phyloP scores from a whole-genome alignment of 2,329 filamentous ascomycete species.

The Aspergillus aculeatus region DNA sequence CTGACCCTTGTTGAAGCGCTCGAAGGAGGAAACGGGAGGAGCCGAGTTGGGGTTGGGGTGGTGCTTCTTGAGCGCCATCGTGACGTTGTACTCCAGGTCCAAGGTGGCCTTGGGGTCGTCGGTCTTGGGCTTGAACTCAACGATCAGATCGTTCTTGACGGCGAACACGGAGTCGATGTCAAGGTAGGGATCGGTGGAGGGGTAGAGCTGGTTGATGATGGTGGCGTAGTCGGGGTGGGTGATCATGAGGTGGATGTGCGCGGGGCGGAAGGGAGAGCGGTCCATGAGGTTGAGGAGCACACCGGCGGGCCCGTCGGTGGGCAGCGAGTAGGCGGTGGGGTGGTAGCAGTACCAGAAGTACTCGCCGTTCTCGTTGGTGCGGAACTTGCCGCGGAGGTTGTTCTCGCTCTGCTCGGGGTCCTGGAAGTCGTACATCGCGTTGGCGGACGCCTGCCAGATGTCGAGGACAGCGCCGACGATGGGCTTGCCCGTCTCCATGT shows the following conservation, averaged over 20 bases:
- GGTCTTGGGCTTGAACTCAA: conserved; percentile 56
- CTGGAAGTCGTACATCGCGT: conserved; percentile 75
- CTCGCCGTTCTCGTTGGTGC: conserved; percentile 65
- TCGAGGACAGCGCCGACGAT: conserved; percentile 70
- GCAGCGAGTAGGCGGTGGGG: conserved; percentile 71
- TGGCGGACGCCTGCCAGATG: conserved; percentile 74
- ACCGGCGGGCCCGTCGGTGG: conserved; percentile 61
- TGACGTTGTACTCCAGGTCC: conserved; percentile 63
- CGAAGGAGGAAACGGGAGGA: conserved; percentile 39
- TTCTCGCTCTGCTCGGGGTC: conserved; percentile 70
- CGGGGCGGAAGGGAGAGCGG: conserved; percentile 60
- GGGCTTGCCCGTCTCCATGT: conserved; percentile 64
- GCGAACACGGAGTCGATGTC: conserved; percentile 61
- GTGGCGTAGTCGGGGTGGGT: conserved; percentile 57
- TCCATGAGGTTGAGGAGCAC: conserved; percentile 55
- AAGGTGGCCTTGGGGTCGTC: conserved; percentile 54
- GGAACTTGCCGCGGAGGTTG: conserved; percentile 76
- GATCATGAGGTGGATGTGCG: conserved; percentile 60
- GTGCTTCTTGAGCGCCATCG: conserved; percentile 49
- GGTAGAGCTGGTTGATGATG: conserved; percentile 59
- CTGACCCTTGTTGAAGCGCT: conserved; percentile 33
- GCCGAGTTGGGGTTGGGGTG: conserved; percentile 42
- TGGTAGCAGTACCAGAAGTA: conserved; percentile 72
- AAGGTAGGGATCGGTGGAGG: conserved; percentile 58
- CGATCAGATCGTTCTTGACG: conserved; percentile 60